These are phyloP conservation scores for Acanthochlamys bracteata DNA, from an alignment of 106 monocot genomes.

Conservation along the genomic window DNA sequence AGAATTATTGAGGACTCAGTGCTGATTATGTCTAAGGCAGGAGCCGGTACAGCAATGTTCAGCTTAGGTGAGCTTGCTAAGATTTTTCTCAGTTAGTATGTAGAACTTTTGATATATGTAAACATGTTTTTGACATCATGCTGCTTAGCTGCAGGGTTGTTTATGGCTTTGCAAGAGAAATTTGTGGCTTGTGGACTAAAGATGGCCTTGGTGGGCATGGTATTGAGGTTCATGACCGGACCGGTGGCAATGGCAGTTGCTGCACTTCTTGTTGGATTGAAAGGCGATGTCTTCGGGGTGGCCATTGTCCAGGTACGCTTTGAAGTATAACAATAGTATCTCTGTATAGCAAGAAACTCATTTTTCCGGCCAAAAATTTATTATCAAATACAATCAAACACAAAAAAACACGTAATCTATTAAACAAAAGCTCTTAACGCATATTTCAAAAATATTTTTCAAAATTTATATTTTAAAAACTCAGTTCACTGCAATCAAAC, in stretches of 20 bases:
- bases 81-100: too few species aligned
- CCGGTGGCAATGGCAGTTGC: slow-evolving; percentile 61
- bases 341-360: too few species aligned
- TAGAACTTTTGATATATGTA: too few species aligned
- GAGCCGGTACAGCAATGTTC: slow-evolving; percentile 75
- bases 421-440: too few species aligned
- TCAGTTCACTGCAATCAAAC: too few species aligned
- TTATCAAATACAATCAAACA: too few species aligned
- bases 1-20: slow-evolving; percentile 54
- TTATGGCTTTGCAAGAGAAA: slow-evolving; percentile 84
- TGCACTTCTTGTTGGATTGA: slow-evolving; percentile 48
- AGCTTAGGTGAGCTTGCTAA: slow-evolving; percentile 50
- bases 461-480: too few species aligned
- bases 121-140: too few species aligned
- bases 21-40: slow-evolving; percentile 58
- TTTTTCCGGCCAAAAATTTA: too few species aligned
- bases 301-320: slow-evolving; percentile 68
- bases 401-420: too few species aligned
- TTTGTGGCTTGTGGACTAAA: slow-evolving; percentile 46
- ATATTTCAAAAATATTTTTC: too few species aligned
- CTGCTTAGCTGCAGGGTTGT: slow-evolving; percentile 31
- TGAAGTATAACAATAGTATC: too few species aligned
- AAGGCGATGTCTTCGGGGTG: slow-evolving; percentile 48
- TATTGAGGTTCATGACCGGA: slow-evolving; percentile 49
- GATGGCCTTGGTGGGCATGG: slow-evolving; percentile 35